These are phyloP conservation scores for Lenwebbia sp. DNA, from an alignment of 345 rosid genomes.

Conservation along the genomic window DNA sequence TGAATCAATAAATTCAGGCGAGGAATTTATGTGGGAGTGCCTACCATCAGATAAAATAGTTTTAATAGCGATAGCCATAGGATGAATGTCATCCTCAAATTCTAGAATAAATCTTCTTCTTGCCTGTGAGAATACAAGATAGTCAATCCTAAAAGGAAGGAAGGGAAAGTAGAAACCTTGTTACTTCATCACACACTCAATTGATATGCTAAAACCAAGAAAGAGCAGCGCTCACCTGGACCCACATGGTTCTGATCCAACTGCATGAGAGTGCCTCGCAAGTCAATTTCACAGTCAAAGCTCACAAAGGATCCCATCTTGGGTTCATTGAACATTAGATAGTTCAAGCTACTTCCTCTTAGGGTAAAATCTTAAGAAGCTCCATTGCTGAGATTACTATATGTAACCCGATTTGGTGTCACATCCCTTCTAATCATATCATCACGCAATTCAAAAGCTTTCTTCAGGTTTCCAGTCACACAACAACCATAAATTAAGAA, in stretches of 20 bases:
- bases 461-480: slow-evolving; percentile 37
- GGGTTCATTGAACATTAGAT: not conserved
- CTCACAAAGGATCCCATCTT: not conserved
- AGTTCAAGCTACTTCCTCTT: not conserved
- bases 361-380: not conserved
- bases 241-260: not conserved
- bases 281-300: not conserved
- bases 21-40: not conserved
- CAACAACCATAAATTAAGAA: slow-evolving; percentile 64
- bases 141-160: not conserved
- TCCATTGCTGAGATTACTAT: slow-evolving; percentile 2
- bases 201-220: not conserved
- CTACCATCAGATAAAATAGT: not conserved
- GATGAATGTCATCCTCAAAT: not conserved
- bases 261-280: not conserved
- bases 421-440: slow-evolving; percentile 62
- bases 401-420: slow-evolving; percentile 15
- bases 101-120: not conserved
- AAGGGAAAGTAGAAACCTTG: not conserved
- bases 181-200: not conserved
- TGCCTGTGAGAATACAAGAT: not conserved
- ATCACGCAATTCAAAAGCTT: slow-evolving; percentile 52
- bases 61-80: not conserved
- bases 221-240: not conserved
- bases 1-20: not conserved